phyloP scores from a whole-genome alignment of 2,329 filamentous ascomycete species.

The Scedosporium minutisporum region DNA sequence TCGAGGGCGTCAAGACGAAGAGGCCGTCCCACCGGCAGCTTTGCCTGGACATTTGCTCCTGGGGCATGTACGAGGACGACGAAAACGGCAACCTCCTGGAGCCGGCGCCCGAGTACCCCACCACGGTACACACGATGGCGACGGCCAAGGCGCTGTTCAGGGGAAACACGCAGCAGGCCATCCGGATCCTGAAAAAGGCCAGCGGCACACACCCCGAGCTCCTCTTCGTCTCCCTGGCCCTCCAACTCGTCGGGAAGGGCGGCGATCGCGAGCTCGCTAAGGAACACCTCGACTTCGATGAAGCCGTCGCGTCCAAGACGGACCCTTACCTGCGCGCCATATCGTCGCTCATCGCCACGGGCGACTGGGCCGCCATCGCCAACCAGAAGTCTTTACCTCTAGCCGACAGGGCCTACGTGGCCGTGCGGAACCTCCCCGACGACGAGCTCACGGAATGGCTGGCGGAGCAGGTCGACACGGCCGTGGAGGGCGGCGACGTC shows the following conservation, averaged over 20 bases:
- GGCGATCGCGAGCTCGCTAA: constrained; percentile 29
- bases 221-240: constrained; percentile 56
- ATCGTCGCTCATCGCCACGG: constrained; percentile 66
- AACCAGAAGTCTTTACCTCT: constrained; percentile 65
- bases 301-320: constrained; percentile 50
- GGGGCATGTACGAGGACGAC: constrained; percentile 43
- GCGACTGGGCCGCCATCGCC: constrained; percentile 66
- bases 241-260: constrained; percentile 51
- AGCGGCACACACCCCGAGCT: constrained; percentile 55
- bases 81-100: constrained; percentile 32
- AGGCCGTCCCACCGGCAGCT: constrained; percentile 64
- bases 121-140: constrained; percentile 57
- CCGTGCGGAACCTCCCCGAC: constrained; percentile 56
- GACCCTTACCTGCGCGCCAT: constrained; percentile 75
- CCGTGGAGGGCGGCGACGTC: constrained; percentile 51
- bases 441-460: constrained; percentile 58
- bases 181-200: constrained; percentile 59
- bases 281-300: constrained; percentile 48
- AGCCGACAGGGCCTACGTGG: constrained; percentile 64
- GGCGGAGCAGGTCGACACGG: constrained; percentile 49
- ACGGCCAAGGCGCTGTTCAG: constrained; percentile 69
- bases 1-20: constrained; percentile 52
- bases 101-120: constrained; percentile 36
- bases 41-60: constrained; percentile 65
- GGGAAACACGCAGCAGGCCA: constrained; percentile 57